Evolutionary conservation across 257 asterid species (phyloP), one percentile per base, ranked within the genome.

Genomic region (Solanum etuberosum): DNA sequence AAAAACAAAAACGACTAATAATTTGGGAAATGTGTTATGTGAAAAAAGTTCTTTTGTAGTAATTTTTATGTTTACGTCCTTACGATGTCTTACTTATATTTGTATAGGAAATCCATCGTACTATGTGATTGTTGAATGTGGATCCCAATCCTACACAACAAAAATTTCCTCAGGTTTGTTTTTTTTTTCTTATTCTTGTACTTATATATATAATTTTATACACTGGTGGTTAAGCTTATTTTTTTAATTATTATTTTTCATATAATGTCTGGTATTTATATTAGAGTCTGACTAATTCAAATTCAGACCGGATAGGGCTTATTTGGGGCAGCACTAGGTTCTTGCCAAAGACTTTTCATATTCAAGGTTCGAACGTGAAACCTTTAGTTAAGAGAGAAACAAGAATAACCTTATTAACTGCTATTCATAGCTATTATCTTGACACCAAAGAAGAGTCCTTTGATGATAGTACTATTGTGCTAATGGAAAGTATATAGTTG

Each of bases 51-150:
- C 54, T 18, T 51, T 51, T 51, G 61, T 16, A 51, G 61, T 51
- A 51, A 6, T 18, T 14, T 3, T 74, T 74, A 35, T 37, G 27
- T 12, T 74, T 51, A 51, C 1, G 61, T 7, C 61, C 8, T 51
- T 21, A 12, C 5, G 15, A 23, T 25, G 4, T 25, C 18, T 14
- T 77, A 42, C 61, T 77, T 40, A 4, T 27, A 27, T 25, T 78
- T 80, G 42, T 29, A 9, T 29, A 96, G 98, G 99, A 42, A 92
- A 87, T 20, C 90, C 92, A 14, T 84, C 92, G 80, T 94, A 92
- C 88, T 95, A 90, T 92, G 98, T 96, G 18, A 83, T 90, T 84
- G 90, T 93, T 86, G 94, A 93, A 91, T 93, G 97, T 89, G 95
- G 98, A 72, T 85, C 89, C 88, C 95, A 94, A 86, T 81, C 87